phyloP scores from a whole-genome alignment of 2,329 filamentous ascomycete genomes.

The Alternaria dauci region DNA sequence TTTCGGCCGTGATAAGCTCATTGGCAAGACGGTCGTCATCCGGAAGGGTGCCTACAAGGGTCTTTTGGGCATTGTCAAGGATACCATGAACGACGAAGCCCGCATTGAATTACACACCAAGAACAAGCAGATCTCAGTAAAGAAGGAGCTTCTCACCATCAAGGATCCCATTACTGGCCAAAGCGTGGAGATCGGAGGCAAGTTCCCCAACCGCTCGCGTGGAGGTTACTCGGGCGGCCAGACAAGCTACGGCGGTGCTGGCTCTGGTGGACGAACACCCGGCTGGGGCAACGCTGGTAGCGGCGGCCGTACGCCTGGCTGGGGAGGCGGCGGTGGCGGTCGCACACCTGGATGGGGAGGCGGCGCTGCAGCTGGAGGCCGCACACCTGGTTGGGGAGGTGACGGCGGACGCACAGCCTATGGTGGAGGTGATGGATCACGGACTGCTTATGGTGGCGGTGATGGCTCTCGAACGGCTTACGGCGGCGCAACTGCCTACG shows the following conservation, averaged over 20 bases:
- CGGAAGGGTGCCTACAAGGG: conserved; percentile 90
- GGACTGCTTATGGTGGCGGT: conserved; percentile 50
- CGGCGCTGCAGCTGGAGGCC: conserved; percentile 47
- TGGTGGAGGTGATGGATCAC: conserved; percentile 48
- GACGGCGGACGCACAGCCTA: conserved; percentile 61
- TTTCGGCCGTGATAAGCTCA: conserved; percentile 79
- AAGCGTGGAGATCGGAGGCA: conserved; percentile 69
- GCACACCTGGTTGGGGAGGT: conserved; percentile 48
- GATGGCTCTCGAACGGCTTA: conserved; percentile 56
- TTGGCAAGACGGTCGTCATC: conserved; percentile 92
- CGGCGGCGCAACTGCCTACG: conserved; percentile 74
- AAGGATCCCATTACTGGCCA: conserved; percentile 82
- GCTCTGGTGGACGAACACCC: conserved; percentile 47
- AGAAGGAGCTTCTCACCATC: conserved; percentile 81
- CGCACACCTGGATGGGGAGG: conserved; percentile 59
- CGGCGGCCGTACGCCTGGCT: conserved; percentile 61
- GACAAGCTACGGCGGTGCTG: conserved; percentile 52
- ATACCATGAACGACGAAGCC: conserved; percentile 84
- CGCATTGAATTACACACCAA: conserved; percentile 95
- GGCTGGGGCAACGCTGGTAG: conserved; percentile 41
- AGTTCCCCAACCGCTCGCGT: conserved; percentile 47
- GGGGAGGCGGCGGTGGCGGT: conserved; percentile 55
- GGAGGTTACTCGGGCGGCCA: conserved; percentile 50
- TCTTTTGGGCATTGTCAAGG: conserved; percentile 92
- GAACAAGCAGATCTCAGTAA: conserved; percentile 86